Base-by-base conservation (phyloP, 345 rosid species). In the Eutrema japonicum region DNA sequence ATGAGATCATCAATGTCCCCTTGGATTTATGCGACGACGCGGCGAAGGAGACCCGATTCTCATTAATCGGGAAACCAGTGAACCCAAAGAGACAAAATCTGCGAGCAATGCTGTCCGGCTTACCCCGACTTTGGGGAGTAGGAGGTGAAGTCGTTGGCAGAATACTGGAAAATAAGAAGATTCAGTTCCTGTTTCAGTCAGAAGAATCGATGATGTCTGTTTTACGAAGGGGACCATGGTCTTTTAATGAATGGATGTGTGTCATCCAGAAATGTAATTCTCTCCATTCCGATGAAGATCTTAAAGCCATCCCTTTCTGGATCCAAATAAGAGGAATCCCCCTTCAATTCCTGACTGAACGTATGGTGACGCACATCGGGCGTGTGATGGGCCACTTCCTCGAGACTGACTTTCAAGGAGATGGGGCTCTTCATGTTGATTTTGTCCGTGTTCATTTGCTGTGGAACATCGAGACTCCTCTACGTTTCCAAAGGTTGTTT, bases 81-180 rank as follows among this genome's bases (percentile, higher is more conserved):
- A 47, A 47, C 2, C 51, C 10, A 0, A 6, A 26, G 2, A 14
- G 6, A 7, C 27, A 47, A 2, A 47, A 47, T 4, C 7, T 47
- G 0, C 1, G 51, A 0, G 51, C 27, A 14, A 13, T 14, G 27
- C 0, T 47, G 4, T 2, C 27, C 0, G 10, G 27, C 3, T 2
- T 47, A 0, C 51, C 51, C 0, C 6, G 51, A 0, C 1, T 47
- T 0, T 47, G 51, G 51, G 51, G 10, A 4, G 18, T 46, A 0
- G 49, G 18, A 5, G 9, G n/a, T 2, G 8, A 46, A 12, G 47
- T 43, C 0, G 2, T 3, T 1, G 49, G 49, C 0, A 18, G 49
- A 3, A 7, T 46, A 0, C 22, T 46, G 0, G 22, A 46, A 8
- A 46, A 46, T 1, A n/a, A 46, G 4, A 10, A 10, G 6, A 13